phyloP scores from a whole-genome alignment of 2,329 filamentous ascomycete genomes.

The Pyrenochaeta sp. region DNA sequence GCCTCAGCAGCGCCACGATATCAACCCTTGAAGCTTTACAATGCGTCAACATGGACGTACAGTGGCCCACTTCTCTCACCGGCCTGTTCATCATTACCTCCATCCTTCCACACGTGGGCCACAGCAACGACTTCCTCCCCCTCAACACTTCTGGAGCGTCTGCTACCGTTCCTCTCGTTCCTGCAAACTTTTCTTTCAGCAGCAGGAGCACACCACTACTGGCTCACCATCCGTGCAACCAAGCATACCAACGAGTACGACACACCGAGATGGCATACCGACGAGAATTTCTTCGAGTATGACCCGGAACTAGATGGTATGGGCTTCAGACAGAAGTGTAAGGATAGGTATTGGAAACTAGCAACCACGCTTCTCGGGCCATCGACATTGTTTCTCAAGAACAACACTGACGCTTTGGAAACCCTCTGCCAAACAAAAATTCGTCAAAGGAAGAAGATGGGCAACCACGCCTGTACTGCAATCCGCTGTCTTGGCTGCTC shows the following conservation, averaged over 20 bases:
- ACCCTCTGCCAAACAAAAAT: slow-evolving; percentile 40
- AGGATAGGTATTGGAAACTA: slow-evolving; percentile 55
- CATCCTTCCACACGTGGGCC: slow-evolving; percentile 50
- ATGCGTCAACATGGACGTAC: slow-evolving; percentile 38
- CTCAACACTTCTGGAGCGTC: slow-evolving; percentile 33
- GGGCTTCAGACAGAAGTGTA: slow-evolving; percentile 1
- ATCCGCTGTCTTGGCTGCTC: slow-evolving; percentile 58
- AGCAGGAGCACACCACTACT: slow-evolving; percentile 54
- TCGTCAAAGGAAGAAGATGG: slow-evolving; percentile 25
- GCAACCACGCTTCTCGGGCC: slow-evolving; percentile 59
- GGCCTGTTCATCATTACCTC: slow-evolving; percentile 15
- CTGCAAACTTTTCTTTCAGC: slow-evolving; percentile 49
- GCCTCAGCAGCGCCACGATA: neutral
- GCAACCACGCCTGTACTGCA: slow-evolving; percentile 52
- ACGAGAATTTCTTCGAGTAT: slow-evolving; percentile 57
- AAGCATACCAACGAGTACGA: slow-evolving; percentile 56
- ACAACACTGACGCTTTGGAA: slow-evolving; percentile 45
- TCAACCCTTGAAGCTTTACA: slow-evolving; percentile 12
- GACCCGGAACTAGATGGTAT: neutral
- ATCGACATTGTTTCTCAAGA: slow-evolving; percentile 52
- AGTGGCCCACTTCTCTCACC: slow-evolving; percentile 29
- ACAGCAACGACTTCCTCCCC: slow-evolving; percentile 44
- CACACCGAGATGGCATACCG: slow-evolving; percentile 59
- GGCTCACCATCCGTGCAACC: slow-evolving; percentile 59
- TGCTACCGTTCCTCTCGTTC: slow-evolving; percentile 55